Evolutionary conservation across 2,329 filamentous ascomycete genomes (phyloP).

Genomic region (Cladosporium sp.): DNA sequence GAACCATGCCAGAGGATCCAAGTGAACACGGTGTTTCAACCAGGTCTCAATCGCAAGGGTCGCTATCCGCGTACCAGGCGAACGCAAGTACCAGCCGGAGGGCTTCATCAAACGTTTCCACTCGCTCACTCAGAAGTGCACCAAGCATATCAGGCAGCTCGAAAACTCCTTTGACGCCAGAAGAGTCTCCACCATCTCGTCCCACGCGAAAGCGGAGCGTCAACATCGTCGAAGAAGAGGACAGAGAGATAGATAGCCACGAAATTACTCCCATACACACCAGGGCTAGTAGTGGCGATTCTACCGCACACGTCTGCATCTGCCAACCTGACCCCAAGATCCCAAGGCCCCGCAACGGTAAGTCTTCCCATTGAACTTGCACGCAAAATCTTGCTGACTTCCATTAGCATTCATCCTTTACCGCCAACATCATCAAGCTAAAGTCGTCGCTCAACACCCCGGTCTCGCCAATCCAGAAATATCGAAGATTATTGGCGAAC

Average conservation of each 20-base stretch:
- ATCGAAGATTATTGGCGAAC: slow-evolving; percentile 92
- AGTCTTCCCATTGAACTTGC: slow-evolving; percentile 36
- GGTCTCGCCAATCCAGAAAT: slow-evolving; percentile 92
- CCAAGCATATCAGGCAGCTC: slow-evolving; percentile 32
- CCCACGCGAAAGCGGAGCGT: slow-evolving; percentile 37
- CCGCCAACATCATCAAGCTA: slow-evolving; percentile 85
- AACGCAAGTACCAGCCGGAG: slow-evolving; percentile 28
- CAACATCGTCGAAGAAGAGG: slow-evolving; percentile 34
- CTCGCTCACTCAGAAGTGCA: slow-evolving; percentile 33
- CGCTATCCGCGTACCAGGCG: slow-evolving; percentile 10
- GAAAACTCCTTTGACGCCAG: slow-evolving; percentile 39
- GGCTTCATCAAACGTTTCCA: slow-evolving; percentile 33
- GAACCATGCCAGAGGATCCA: slow-evolving; percentile 37
- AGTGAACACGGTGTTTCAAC: slow-evolving; percentile 33
- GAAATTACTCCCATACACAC: slow-evolving; percentile 32
- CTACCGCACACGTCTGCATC: slow-evolving; percentile 60
- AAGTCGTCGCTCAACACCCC: slow-evolving; percentile 79
- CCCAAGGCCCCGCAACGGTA: slow-evolving; percentile 69
- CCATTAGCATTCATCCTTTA: slow-evolving; percentile 91
- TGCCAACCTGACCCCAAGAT: slow-evolving; percentile 72
- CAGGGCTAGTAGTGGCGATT: slow-evolving; percentile 41
- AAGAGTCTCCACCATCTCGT: slow-evolving; percentile 37
- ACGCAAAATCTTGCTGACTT: slow-evolving; percentile 30
- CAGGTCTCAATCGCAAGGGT: slow-evolving; percentile 33
- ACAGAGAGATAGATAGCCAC: slow-evolving; percentile 30